Evolutionary conservation across 139 green algal genomes (phyloP).

Genomic region (Eudorina sp.): DNA sequence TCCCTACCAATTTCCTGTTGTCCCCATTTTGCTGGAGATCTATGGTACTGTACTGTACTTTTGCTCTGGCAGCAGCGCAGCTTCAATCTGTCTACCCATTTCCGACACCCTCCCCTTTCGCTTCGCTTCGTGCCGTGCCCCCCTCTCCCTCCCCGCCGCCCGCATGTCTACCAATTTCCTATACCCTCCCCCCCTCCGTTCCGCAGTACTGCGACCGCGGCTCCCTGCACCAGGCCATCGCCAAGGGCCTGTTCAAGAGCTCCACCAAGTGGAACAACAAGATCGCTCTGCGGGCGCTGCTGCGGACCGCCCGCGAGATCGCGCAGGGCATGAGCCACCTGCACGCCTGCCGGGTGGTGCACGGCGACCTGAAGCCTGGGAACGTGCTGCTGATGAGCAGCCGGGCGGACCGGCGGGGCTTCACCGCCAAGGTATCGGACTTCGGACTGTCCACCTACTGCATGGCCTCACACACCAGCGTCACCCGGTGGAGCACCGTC

Average conservation of each 20-base stretch:
- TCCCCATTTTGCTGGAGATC: too few relatives aligned
- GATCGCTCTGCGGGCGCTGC: constrained; percentile 53
- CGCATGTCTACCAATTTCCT: not conserved
- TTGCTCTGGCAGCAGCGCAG: too few relatives aligned
- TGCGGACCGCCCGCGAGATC: constrained; percentile 56
- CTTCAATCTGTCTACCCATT: too few relatives aligned
- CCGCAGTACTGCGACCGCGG: constrained; percentile 51
- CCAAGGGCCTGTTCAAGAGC: constrained; percentile 48
- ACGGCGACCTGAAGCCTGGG: constrained; percentile 55
- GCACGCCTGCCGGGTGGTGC: constrained; percentile 46
- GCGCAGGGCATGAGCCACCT: constrained; percentile 58
- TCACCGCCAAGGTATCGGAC: constrained; percentile 55
- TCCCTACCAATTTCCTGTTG: too few relatives aligned
- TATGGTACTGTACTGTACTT: too few relatives aligned
- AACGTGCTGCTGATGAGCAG: constrained; percentile 56
- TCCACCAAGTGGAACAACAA: constrained; percentile 49
- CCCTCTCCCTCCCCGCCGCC: not conserved
- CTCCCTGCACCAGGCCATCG: constrained; percentile 50
- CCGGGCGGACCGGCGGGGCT: constrained; percentile 46
- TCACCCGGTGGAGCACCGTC: constrained; percentile 50
- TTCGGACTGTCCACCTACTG: constrained; percentile 53
- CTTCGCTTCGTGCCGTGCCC: not conserved
- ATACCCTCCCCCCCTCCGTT: not conserved
- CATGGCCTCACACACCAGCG: constrained; percentile 47
- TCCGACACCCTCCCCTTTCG: not conserved